Base-by-base conservation (phyloP, 1,284 basidiomycete genomes). In the Pseudozyma sp. region DNA sequence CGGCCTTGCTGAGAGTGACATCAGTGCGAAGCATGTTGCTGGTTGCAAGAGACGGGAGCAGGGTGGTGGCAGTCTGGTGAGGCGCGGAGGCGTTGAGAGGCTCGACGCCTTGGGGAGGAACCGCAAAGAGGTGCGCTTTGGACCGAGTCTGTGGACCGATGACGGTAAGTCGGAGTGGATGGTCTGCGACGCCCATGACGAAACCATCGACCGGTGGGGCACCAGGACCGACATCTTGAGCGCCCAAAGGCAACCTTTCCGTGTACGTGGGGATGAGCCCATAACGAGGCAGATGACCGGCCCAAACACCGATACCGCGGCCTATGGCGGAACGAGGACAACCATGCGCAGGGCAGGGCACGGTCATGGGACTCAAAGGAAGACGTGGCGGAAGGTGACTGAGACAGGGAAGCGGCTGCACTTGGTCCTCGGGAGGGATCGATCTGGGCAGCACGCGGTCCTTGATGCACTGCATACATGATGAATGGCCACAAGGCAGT, bases 241-340 rank as follows among this genome's bases (percentile, higher is more conserved):
- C 13, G 47, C 42, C 65, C 29, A 53, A 7, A 0, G 74, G 70
- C 19, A 75, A 54, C 39, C 56, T 53, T 37, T 75, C 72, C 7
- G 63, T 59, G 59, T 66, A 70, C 29, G 72, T 63, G 10, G 72
- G 67, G 40, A 70, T 66, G 19, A 75, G 72, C 29, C 67, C 72
- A 30, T 75, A 75, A 5, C 72, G 59, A 39, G 72, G 72, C 40
- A 49, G 54, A 44, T 80, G 76, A 34, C 78, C 79, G 7, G 75
- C 64, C 79, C 79, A 81, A 5, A 65, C 51, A 49, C 79, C 79
- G 4, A 81, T 68, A 6, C 79, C 79, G 11, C 75, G 68, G 16
- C 79, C 79, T 48, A 81, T 77, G 52, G 78, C 77, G 31, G 68
- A 73, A 39, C 79, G 62, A 5, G 78, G 72, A 35, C 79, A 81